Conservation (phyloP, 495 filamentous ascomycete species). For the Xylaria flabelliformis region DNA sequence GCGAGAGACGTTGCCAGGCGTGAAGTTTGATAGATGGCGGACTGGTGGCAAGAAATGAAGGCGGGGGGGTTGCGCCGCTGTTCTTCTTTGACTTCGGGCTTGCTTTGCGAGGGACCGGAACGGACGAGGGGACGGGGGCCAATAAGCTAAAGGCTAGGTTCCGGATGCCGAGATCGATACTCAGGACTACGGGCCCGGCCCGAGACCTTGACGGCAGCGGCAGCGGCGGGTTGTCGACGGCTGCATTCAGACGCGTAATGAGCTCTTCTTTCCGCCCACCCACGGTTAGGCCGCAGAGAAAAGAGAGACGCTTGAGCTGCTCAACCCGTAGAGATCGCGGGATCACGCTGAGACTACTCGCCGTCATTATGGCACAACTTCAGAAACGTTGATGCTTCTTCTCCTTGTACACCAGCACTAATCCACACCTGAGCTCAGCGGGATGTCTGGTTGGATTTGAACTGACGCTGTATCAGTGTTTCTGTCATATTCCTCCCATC, state of each 20-base stretch:
- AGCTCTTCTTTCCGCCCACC: conserved; percentile 34
- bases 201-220: conserved; percentile 1
- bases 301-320: conserved; percentile 32
- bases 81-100: conserved; percentile 1
- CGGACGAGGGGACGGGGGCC: conserved; percentile 43
- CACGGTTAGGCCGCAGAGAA: conserved; percentile 32
- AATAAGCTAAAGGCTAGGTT: conserved; percentile 80
- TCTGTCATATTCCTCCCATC: not conserved
- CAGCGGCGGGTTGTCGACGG: conserved; percentile 7
- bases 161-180: conserved; percentile 86
- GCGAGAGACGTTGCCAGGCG: conserved; percentile 41
- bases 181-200: conserved; percentile 62
- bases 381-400: not conserved
- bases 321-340: conserved; percentile 14
- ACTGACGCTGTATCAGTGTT: too few relatives aligned
- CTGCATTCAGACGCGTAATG: conserved; percentile 28
- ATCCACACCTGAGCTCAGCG: not conserved
- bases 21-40: conserved; percentile 38
- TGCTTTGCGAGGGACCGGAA: not conserved
- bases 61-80: conserved; percentile 27
- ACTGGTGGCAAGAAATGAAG: conserved; percentile 23
- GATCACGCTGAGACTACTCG: not conserved
- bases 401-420: not conserved
- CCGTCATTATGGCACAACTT: not conserved
- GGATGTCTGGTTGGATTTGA: not conserved